These are phyloP conservation scores for Turnera subulata DNA, from an alignment of 345 rosid species.

Conservation along the genomic window DNA sequence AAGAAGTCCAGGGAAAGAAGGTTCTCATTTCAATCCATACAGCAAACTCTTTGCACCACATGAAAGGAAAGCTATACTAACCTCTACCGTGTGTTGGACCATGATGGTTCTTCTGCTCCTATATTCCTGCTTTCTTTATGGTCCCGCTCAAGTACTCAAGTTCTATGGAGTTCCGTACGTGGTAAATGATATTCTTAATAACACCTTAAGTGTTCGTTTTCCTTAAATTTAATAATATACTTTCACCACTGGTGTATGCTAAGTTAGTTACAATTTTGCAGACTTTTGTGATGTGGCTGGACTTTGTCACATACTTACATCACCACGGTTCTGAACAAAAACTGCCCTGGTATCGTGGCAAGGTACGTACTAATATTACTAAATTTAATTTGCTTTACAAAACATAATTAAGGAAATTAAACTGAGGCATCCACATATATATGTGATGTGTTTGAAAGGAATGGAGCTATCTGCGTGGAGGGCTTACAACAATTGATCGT, in stretches of 20 bases:
- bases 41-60: conserved; percentile 22
- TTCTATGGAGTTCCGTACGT: conserved; percentile 72
- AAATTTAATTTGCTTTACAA: not conserved
- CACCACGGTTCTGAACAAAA: conserved; percentile 81
- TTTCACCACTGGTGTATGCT: not conserved
- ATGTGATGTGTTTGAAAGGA: conserved; percentile 32
- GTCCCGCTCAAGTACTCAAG: conserved; percentile 44
- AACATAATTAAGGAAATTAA: no score
- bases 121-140: conserved; percentile 35
- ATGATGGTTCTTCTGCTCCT: conserved; percentile 57
- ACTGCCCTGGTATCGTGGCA: conserved; percentile 92
- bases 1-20: conserved; percentile 32
- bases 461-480: conserved; percentile 86
- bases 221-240: no score
- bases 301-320: conserved; percentile 78
- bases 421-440: not conserved
- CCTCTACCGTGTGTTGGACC: conserved; percentile 59
- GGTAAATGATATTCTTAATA: conserved; percentile 22
- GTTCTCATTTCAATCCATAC: conserved; percentile 31
- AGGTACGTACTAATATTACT: conserved; percentile 37
- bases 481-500: conserved; percentile 78
- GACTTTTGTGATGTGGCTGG: conserved; percentile 87
- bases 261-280: conserved; percentile 3
- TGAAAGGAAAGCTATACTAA: conserved; percentile 19
- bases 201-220: not conserved